A percentile compares a stretch with the other conserved stretches of the same genome.
Conservation (phyloP, 352 stramenopile species). For the Phytopythium ostracodes region DNA sequence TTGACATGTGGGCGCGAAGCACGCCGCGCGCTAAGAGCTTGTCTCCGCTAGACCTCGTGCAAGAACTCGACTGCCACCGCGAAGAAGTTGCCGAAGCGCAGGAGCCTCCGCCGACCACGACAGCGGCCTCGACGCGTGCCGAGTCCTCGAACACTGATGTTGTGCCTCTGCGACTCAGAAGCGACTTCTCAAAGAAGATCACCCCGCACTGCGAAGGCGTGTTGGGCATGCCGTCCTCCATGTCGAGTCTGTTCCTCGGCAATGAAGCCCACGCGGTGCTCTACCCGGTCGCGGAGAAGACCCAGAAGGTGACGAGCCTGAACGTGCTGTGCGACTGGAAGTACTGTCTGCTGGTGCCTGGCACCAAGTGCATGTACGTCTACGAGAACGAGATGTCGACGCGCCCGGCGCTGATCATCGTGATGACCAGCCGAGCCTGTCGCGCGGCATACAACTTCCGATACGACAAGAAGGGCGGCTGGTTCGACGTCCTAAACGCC, state of each 20-base stretch:
- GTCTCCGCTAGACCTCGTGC: constrained; percentile 63
- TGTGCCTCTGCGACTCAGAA: constrained; percentile 9
- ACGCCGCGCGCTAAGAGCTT: constrained; percentile 30
- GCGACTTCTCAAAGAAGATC: constrained; percentile 55
- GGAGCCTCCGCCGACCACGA: background rate
- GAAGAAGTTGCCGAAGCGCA: background rate
- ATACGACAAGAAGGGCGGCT: constrained; percentile 34
- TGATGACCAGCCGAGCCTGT: constrained; percentile 46
- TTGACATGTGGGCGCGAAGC: constrained; percentile 45
- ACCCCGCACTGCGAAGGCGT: constrained; percentile 50
- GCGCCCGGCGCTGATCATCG: constrained; percentile 37
- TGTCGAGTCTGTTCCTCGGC: constrained; percentile 52
- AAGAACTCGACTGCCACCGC: constrained; percentile 51
- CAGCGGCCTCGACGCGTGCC: background rate
- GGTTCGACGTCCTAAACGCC: constrained; percentile 57
- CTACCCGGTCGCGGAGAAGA: constrained; percentile 36
- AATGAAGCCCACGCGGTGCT: constrained; percentile 27
- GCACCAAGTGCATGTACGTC: constrained; percentile 49
- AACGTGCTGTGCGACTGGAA: constrained; percentile 64
- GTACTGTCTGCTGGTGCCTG: constrained; percentile 59
- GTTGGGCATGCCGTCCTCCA: constrained; percentile 38
- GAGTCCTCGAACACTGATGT: background rate
- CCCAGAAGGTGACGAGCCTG: constrained; percentile 31
- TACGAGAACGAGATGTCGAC: constrained; percentile 46
- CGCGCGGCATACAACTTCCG: constrained; percentile 39